phyloP scores from a whole-genome alignment of 2,329 filamentous ascomycete species.

The Fusarium palustre region DNA sequence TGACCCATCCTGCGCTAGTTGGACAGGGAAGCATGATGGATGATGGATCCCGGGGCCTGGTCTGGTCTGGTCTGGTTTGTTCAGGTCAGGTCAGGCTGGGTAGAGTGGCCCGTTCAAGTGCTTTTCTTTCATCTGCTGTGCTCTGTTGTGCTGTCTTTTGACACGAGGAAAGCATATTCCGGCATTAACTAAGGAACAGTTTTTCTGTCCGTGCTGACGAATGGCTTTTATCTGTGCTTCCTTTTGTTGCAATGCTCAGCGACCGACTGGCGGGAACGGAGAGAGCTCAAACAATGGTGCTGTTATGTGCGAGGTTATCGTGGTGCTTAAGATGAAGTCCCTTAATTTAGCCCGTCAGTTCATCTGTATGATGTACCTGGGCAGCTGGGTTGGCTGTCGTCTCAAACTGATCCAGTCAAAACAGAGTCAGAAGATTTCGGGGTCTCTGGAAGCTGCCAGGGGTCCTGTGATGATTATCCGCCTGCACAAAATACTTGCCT shows the following conservation, averaged over 20 bases:
- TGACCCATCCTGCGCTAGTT: conserved; percentile 47
- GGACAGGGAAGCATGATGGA: conserved; percentile 19
- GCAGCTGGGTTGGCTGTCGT: conserved; percentile 15
- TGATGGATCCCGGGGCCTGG: conserved; percentile 37
- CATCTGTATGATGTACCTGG: conserved; percentile 8
- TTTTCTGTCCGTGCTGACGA: conserved; percentile 30
- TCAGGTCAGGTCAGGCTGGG: background rate
- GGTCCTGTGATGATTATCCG: conserved; percentile 16
- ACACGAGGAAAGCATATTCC: background rate
- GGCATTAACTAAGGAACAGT: conserved; percentile 34
- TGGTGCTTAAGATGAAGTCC: conserved; percentile 28
- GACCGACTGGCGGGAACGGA: conserved; percentile 25
- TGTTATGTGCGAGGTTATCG: conserved; percentile 29
- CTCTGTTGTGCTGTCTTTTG: conserved; percentile 3
- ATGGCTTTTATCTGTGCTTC: conserved; percentile 31
- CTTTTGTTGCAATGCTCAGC: conserved; percentile 30
- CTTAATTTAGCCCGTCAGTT: conserved; percentile 34
- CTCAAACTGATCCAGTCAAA: conserved; percentile 17
- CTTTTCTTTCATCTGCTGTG: conserved; percentile 20
- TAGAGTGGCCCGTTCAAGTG: conserved; percentile 33
- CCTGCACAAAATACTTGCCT: conserved; percentile 38
- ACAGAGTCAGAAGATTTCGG: conserved; percentile 32
- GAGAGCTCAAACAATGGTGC: conserved; percentile 37
- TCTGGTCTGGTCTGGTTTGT: background rate
- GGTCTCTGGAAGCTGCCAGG: conserved; percentile 32